phyloP scores from a whole-genome alignment of 805 yeast genomes.

The Saccharomycodes ludwigii region DNA sequence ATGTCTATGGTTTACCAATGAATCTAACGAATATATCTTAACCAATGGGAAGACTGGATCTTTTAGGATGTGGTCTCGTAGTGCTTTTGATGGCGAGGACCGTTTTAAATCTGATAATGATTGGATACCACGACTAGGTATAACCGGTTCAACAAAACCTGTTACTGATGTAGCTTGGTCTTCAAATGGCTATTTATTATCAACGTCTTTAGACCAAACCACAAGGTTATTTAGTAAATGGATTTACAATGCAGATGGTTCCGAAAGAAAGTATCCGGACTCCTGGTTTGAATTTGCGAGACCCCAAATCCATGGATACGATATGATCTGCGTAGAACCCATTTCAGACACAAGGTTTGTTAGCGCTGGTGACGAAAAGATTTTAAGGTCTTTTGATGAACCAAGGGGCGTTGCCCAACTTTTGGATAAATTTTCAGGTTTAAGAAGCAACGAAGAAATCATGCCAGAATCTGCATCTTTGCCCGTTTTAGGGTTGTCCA shows the following conservation, averaged over 20 bases:
- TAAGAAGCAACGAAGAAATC: conserved; percentile 20
- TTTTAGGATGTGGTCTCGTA: conserved; percentile 59
- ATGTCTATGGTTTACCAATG: conserved; percentile 52
- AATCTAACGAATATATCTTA: conserved; percentile 34
- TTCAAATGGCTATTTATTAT: conserved; percentile 48
- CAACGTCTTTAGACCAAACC: conserved; percentile 89
- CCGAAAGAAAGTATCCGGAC: conserved; percentile 14
- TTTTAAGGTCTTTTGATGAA: conserved; percentile 76
- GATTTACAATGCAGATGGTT: conserved; percentile 25
- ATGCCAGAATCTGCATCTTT: conserved; percentile 79
- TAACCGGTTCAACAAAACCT: conserved; percentile 65
- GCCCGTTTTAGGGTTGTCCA: conserved; percentile 89
- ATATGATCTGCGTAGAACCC: conserved; percentile 71
- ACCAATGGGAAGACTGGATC: conserved; percentile 92
- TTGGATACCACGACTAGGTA: conserved; percentile 28
- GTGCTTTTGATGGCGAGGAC: conserved; percentile 11
- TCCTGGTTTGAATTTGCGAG: conserved; percentile 90
- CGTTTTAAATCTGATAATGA: conserved; percentile 4
- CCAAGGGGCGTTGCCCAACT: conserved; percentile 67
- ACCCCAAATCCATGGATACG: conserved; percentile 97
- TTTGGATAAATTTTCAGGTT: conserved; percentile 41
- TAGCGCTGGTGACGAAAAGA: conserved; percentile 94
- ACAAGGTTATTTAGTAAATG: conserved; percentile 71
- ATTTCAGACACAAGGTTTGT: conserved; percentile 54
- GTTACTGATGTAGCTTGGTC: conserved; percentile 78